Conservation (phyloP, 2,329 filamentous ascomycete genomes). For the Botrytis aclada region DNA sequence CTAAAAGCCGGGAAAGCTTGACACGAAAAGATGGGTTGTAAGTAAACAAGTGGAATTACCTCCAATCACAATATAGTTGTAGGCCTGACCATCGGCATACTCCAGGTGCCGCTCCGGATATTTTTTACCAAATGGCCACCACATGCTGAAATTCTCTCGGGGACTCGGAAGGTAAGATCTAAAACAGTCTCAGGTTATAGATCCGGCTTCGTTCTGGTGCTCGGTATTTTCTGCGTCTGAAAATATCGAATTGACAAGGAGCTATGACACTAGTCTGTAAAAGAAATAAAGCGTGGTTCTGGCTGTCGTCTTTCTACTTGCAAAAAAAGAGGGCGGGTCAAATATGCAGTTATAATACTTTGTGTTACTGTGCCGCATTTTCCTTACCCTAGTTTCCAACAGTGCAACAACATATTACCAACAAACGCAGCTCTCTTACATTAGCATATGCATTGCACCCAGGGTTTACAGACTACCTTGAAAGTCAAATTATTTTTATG, state of each 20-base stretch:
- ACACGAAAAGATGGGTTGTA: neutral
- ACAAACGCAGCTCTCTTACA: neutral
- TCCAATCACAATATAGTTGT: slow-evolving; percentile 7
- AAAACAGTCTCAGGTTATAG: neutral
- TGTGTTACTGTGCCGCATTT: neutral
- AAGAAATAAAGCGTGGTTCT: neutral
- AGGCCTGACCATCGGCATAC: neutral
- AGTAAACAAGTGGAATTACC: neutral
- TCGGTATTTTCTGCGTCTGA: neutral
- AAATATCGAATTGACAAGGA: neutral
- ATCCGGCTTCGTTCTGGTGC: neutral
- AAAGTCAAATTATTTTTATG: too few relatives aligned
- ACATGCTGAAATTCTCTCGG: neutral
- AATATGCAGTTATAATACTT: too few relatives aligned
- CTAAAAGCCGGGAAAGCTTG: too few relatives aligned
- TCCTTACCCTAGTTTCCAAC: neutral
- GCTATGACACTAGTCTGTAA: neutral
- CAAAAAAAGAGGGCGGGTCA: neutral
- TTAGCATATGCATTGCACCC: neutral
- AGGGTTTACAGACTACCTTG: neutral
- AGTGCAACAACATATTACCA: neutral
- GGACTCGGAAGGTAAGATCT: neutral
- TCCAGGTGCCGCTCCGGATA: neutral
- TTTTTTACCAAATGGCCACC: neutral
- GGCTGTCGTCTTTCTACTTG: neutral